A percentile compares a stretch with the other conserved stretches of the same genome.
These are phyloP conservation scores for Ophiobolus disseminans DNA, from an alignment of 2,329 filamentous ascomycete species.

Conservation along the genomic window DNA sequence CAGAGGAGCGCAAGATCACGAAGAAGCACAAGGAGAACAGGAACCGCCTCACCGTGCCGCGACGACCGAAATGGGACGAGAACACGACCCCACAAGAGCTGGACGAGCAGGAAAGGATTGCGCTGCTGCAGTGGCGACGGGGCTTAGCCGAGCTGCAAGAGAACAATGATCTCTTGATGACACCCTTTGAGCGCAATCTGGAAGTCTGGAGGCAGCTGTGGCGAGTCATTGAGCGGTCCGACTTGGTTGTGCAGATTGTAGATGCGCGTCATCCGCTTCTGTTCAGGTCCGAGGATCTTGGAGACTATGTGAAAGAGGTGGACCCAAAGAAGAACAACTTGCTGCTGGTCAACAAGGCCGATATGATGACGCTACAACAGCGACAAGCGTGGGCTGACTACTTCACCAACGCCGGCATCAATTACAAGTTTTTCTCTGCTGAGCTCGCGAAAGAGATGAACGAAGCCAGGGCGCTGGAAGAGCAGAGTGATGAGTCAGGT, in stretches of 20 bases:
- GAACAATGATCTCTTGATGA: constrained; percentile 93
- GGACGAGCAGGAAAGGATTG: constrained; percentile 78
- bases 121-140: constrained; percentile 85
- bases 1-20: constrained; percentile 79
- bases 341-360: constrained; percentile 95
- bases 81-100: constrained; percentile 83
- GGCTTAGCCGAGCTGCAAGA: constrained; percentile 92
- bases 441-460: constrained; percentile 88
- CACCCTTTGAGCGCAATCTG: constrained; percentile 94
- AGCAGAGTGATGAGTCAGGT: constrained; percentile 54
- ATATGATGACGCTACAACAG: constrained; percentile 95
- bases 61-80: constrained; percentile 87
- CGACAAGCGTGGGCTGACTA: constrained; percentile 84
- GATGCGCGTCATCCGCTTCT: constrained; percentile 93
- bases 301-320: constrained; percentile 92
- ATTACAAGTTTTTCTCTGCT: constrained; percentile 96
- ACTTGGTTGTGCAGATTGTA: constrained; percentile 96
- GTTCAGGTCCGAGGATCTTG: constrained; percentile 92
- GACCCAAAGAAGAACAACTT: constrained; percentile 88
- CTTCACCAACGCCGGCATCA: constrained; percentile 79
- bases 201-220: constrained; percentile 98
- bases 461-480: constrained; percentile 69
- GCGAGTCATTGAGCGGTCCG: constrained; percentile 96
- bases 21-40: constrained; percentile 85
- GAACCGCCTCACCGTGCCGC: constrained; percentile 81